These are phyloP conservation scores for Aspergillus indologenus DNA, from an alignment of 495 filamentous ascomycete genomes.

Conservation along the genomic window DNA sequence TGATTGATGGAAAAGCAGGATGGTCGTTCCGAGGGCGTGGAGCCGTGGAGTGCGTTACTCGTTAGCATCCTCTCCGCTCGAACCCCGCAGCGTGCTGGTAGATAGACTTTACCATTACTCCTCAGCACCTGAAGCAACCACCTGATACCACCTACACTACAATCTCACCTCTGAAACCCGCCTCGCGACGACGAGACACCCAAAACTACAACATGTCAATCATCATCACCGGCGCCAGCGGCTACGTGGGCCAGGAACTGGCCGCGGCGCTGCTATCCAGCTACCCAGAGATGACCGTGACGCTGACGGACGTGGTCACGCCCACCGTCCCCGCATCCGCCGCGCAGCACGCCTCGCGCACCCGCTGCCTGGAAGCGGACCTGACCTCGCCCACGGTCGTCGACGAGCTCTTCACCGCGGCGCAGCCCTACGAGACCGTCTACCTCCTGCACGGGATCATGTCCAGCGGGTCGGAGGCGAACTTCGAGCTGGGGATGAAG, in stretches of 20 bases:
- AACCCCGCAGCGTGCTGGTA: slow-evolving; percentile 14
- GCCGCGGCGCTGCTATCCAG: slow-evolving; percentile 58
- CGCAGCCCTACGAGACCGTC: slow-evolving; percentile 54
- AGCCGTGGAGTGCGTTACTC: neutral
- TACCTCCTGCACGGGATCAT: slow-evolving; percentile 87
- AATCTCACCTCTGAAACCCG: neutral
- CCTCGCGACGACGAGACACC: neutral
- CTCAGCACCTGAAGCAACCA: neutral
- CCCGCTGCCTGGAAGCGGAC: slow-evolving; percentile 58
- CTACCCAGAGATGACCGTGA: slow-evolving; percentile 50
- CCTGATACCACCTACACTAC: neutral
- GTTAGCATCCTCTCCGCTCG: neutral
- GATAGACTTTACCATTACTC: neutral
- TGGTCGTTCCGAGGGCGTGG: neutral
- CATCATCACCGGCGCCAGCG: slow-evolving; percentile 70
- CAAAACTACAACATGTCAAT: slow-evolving; percentile 48
- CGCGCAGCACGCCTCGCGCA: slow-evolving; percentile 39
- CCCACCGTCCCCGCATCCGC: slow-evolving; percentile 52
- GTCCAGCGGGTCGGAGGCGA: slow-evolving; percentile 71
- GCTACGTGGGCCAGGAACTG: slow-evolving; percentile 68
- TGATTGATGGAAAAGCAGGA: neutral
- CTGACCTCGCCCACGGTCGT: slow-evolving; percentile 57
- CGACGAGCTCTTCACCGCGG: slow-evolving; percentile 45
- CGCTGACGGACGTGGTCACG: slow-evolving; percentile 62
- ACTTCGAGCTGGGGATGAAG: slow-evolving; percentile 67